A percentile compares a stretch with the other conserved stretches of the same genome.
These are phyloP conservation scores for Arachis monticola DNA, from an alignment of 331 rosid genomes.

Conservation along the genomic window DNA sequence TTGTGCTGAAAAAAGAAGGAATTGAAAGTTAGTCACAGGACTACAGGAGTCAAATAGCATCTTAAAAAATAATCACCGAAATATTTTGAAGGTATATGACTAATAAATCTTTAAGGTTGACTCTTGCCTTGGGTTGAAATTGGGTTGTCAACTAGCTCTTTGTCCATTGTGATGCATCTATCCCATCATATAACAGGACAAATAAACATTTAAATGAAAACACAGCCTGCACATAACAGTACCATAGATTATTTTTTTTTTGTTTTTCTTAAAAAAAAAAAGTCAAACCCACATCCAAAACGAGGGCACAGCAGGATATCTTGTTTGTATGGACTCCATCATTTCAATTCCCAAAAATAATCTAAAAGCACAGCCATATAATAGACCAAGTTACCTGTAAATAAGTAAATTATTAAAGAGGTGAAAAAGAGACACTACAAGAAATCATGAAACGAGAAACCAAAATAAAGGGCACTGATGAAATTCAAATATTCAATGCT, in stretches of 20 bases:
- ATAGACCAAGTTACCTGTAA: conserved; percentile 11
- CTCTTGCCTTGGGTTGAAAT: conserved; percentile 64
- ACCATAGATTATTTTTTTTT: neutral
- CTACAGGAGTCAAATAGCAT: conserved; percentile 27
- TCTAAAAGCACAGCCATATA: conserved; percentile 34
- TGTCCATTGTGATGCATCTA: conserved; percentile 61
- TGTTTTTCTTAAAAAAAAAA: neutral
- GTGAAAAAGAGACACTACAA: conserved; percentile 1
- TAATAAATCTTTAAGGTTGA: conserved; percentile 69
- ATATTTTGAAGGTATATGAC: conserved; percentile 26
- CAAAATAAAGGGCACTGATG: neutral
- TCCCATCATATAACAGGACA: conserved; percentile 66
- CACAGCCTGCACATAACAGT: conserved; percentile 35
- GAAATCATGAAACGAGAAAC: neutral
- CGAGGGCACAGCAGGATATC: conserved; percentile 36
- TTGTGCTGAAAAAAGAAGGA: conserved; percentile 16
- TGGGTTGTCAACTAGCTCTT: conserved; percentile 50
- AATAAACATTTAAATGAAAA: conserved; percentile 46
- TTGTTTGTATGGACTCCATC: conserved; percentile 33
- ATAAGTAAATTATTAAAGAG: neutral
- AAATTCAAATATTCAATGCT: conserved; percentile 5
- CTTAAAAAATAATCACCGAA: neutral
- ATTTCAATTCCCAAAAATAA: conserved; percentile 38
- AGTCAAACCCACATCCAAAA: conserved; percentile 40
- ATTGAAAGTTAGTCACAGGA: conserved; percentile 38